Percentiles rank a stretch among this genome's conserved stretches.
phyloP scores from a whole-genome alignment of 306 rosid species.

The Vigna nakashimae region DNA sequence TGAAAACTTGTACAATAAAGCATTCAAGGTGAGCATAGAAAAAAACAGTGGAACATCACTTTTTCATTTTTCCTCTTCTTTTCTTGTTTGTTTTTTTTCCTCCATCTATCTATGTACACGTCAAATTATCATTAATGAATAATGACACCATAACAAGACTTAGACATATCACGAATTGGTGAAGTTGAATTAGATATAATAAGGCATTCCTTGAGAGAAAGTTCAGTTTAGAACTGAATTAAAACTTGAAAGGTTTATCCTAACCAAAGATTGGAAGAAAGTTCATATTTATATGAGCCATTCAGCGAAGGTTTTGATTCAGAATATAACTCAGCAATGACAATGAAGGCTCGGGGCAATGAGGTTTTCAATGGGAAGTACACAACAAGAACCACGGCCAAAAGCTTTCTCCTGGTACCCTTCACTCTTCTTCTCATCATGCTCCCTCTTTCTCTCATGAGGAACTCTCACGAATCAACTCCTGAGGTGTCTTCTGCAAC shows the following conservation, averaged over 20 bases:
- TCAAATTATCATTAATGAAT: conserved; percentile 24
- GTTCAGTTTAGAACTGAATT: neutral
- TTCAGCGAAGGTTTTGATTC: conserved; percentile 38
- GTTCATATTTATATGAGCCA: conserved; percentile 38
- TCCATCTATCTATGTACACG: neutral
- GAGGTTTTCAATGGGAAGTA: conserved; percentile 55
- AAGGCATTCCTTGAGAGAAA: neutral
- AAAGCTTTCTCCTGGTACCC: conserved; percentile 43
- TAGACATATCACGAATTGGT: conserved; percentile 32
- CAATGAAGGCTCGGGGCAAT: conserved; percentile 56
- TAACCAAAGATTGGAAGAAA: conserved; percentile 15
- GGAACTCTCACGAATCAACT: conserved; percentile 48
- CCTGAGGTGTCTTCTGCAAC: conserved; percentile 32
- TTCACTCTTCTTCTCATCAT: conserved; percentile 50
- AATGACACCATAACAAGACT: conserved; percentile 29
- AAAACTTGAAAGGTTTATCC: conserved; percentile 31
- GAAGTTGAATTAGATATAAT: conserved; percentile 28
- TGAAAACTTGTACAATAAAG: neutral
- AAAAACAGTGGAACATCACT: neutral
- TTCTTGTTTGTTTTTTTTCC: neutral
- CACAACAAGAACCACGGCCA: conserved; percentile 42
- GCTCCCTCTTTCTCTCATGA: conserved; percentile 57
- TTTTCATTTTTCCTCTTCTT: neutral
- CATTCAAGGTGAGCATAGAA: neutral
- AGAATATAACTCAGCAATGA: conserved; percentile 54